Base-by-base conservation (phyloP, 805 yeast species). In the Lipomyces sp. region DNA sequence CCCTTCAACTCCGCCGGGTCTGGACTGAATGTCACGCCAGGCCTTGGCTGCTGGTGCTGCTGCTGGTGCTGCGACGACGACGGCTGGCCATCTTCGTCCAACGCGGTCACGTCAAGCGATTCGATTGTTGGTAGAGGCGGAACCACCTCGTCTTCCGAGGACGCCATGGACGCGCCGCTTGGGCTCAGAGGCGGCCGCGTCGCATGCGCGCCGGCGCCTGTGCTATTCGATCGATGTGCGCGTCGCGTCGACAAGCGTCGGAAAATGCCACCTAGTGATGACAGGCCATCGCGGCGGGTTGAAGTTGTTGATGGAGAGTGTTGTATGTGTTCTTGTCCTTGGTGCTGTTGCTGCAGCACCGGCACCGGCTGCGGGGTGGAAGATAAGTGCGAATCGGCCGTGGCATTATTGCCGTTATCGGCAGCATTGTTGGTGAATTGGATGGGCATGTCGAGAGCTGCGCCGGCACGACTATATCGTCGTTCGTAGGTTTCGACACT, bases 231-330 rank as follows among this genome's bases (percentile, higher is more conserved):
- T 22, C 57, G 46, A 21, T 55, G 57, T 5, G 35, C 34, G 4
- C 51, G 49, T 5, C 59, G 38, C 8, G 59, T 55, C 2, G 59
- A 55, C 19, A 55, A 16, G 3, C 59, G 42, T 13, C 59, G 39
- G 13, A 55, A 41, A 13, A 55, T 47, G 1, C 58, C 53, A n/a
- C 59, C 53, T 10, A 55, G 35, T 7, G 59, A 47, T 8, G 59
- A 47, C 13, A 53, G 11, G 4, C 58, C 55, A 19, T 53, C 57
- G 5, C 48, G 47, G 21, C 45, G 45, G 7, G 45, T 4, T 2
- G 48, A 36, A 16, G 36, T 32, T 3, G 47, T 4, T 13, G 43
- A n/a, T 19, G 49, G n/a, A n/a, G n/a, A n/a, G n/a, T n/a, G n/a
- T n/a, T n/a, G n/a, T n/a, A n/a, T n/a, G n/a, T n/a, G n/a, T n/a